Percentiles rank a stretch among this genome's conserved stretches.
Evolutionary conservation across 768 basidiomycete genomes (phyloP).

Genomic region (Dendrothele bispora): DNA sequence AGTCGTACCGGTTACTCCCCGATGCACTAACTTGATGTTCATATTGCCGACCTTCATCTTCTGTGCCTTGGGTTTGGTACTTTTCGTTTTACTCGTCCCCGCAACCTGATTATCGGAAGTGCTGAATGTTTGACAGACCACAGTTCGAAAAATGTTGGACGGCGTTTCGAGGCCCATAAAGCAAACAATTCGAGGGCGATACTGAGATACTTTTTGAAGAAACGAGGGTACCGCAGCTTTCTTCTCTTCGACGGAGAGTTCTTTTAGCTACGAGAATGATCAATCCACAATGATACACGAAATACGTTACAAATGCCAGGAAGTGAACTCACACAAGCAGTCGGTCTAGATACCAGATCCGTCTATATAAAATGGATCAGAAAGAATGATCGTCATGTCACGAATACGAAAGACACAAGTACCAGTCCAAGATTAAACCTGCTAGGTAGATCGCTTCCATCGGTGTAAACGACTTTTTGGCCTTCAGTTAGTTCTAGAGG

Average conservation of each 20-base stretch:
- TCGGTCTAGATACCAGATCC: not conserved
- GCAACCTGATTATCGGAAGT: no score
- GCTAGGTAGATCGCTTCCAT: not conserved
- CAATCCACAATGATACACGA: not conserved
- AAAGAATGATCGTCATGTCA: not conserved
- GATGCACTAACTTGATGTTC: no score
- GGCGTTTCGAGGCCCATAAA: not conserved
- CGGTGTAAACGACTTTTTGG: no score
- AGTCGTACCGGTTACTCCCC: no score
- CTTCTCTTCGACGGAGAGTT: not conserved
- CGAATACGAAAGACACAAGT: not conserved
- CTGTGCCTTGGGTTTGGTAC: no score
- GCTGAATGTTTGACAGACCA: no score
- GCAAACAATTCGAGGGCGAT: conserved; percentile 1
- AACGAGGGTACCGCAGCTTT: not conserved
- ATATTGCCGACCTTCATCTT: no score
- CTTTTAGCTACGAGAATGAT: not conserved
- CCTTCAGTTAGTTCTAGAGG: no score
- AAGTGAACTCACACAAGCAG: not conserved
- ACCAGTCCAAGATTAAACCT: not conserved
- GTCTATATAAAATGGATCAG: not conserved
- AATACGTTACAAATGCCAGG: no score
- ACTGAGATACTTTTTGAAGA: not conserved
- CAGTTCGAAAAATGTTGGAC: no score
- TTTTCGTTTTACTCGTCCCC: no score